Conservation (phyloP, 352 stramenopile species). For the Phytophthora lateralis region DNA sequence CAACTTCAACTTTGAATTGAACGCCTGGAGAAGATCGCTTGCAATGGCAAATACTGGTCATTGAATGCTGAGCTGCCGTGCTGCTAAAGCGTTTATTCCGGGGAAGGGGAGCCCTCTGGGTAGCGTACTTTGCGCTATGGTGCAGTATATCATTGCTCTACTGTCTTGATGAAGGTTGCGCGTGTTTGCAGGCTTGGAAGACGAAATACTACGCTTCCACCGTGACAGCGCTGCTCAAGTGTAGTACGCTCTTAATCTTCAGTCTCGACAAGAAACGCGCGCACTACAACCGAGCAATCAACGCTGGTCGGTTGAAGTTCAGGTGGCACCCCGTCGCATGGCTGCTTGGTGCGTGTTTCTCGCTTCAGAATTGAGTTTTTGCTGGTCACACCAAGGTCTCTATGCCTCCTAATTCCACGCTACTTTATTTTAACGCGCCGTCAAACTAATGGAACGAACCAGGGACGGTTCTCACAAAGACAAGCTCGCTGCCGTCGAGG, state of each 20-base stretch:
- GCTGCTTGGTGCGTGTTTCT: too few relatives aligned
- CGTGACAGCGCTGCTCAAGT: not conserved
- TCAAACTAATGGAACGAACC: too few relatives aligned
- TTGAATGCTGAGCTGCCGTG: not conserved
- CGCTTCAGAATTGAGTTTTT: too few relatives aligned
- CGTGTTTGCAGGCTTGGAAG: too few relatives aligned
- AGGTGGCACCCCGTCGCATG: too few relatives aligned
- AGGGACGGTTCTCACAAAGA: too few relatives aligned
- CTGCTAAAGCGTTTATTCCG: not conserved
- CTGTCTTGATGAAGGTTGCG: not conserved
- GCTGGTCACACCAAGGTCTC: too few relatives aligned
- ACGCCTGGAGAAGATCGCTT: not conserved
- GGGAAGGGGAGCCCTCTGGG: not conserved
- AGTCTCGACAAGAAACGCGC: not conserved
- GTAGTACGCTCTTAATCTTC: not conserved
- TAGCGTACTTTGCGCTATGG: not conserved
- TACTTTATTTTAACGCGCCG: too few relatives aligned
- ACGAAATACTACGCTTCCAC: not conserved
- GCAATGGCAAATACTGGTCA: not conserved
- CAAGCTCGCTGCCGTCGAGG: too few relatives aligned
- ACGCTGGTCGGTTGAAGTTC: constrained; percentile 3
- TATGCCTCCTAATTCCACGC: too few relatives aligned
- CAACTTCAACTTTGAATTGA: constrained; percentile 28
- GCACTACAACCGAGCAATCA: not conserved
- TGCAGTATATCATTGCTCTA: not conserved